Percentiles rank a stretch among this genome's conserved stretches.
Evolutionary conservation across 208 protist species (phyloP).

Genomic region (Wallacemonas sp.): DNA sequence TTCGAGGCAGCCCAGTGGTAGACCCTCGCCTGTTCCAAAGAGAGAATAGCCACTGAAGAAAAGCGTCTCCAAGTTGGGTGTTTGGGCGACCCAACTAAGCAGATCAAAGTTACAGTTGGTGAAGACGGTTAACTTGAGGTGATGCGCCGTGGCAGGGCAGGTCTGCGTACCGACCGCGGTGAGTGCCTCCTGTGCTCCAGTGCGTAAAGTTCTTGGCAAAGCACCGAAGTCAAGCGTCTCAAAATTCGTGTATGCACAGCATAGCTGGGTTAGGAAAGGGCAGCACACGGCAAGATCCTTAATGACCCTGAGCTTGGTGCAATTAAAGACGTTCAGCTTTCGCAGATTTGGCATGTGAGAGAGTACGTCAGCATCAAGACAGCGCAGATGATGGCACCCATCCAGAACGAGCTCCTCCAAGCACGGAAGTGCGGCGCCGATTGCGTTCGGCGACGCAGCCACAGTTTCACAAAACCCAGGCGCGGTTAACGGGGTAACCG

Average conservation of each 20-base stretch:
- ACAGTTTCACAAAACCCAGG: too few relatives aligned
- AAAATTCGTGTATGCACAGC: neutral
- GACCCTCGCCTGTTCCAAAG: neutral
- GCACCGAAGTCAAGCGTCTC: neutral
- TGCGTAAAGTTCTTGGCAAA: neutral
- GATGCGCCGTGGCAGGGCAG: neutral
- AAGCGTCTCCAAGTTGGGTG: neutral
- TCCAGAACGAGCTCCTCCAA: conserved; percentile 12
- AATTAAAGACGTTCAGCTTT: conserved; percentile 13
- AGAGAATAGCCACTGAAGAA: conserved; percentile 5
- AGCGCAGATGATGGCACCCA: conserved; percentile 8
- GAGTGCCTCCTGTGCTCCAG: too few relatives aligned
- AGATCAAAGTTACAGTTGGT: neutral
- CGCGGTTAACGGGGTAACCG: neutral
- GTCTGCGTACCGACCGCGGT: too few relatives aligned
- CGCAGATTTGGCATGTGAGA: conserved; percentile 9
- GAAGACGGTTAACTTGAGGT: neutral
- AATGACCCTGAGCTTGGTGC: conserved; percentile 5
- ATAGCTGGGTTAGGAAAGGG: conserved; percentile 2
- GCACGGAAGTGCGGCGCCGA: neutral
- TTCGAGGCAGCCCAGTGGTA: neutral
- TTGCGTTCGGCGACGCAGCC: too few relatives aligned
- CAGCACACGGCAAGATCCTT: conserved; percentile 5
- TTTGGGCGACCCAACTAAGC: neutral
- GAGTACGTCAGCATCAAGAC: neutral